Evolutionary conservation across 2,329 filamentous ascomycete genomes (phyloP).

Genomic region (Torrubiella hemipterigena): DNA sequence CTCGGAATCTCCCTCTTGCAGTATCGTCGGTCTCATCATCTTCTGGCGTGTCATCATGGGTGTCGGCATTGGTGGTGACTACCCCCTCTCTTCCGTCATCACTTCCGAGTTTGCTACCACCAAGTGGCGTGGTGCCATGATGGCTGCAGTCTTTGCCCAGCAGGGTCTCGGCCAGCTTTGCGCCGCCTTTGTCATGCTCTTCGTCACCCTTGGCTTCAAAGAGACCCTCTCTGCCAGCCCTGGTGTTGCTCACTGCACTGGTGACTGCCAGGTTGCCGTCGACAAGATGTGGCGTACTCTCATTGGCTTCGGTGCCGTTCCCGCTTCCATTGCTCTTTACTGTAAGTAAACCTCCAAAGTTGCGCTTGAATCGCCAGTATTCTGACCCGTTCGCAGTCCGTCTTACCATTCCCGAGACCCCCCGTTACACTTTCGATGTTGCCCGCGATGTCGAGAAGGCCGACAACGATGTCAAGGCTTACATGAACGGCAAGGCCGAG

Average conservation of each 20-base stretch:
- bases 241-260: conserved; percentile 39
- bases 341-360: conserved; percentile 23
- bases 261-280: conserved; percentile 32
- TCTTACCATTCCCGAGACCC: conserved; percentile 77
- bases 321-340: conserved; percentile 71
- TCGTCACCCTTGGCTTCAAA: conserved; percentile 62
- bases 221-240: conserved; percentile 41
- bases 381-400: no score
- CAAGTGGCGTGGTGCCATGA: conserved; percentile 78
- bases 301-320: conserved; percentile 71
- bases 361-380: no score
- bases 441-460: conserved; percentile 64
- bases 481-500: conserved; percentile 52
- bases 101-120: conserved; percentile 77
- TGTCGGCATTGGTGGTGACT: conserved; percentile 41
- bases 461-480: conserved; percentile 61
- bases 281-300: conserved; percentile 83
- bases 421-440: conserved; percentile 79
- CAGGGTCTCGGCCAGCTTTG: conserved; percentile 72
- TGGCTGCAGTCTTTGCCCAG: conserved; percentile 79
- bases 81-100: conserved; percentile 72
- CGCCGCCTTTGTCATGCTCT: conserved; percentile 64
- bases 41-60: conserved; percentile 73
- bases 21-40: conserved; percentile 55
- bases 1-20: conserved; percentile 48